A percentile compares a stretch with the other conserved stretches of the same genome.
These are phyloP conservation scores for Podosphaera xanthii DNA, from an alignment of 2,329 filamentous ascomycete species.

Conservation along the genomic window DNA sequence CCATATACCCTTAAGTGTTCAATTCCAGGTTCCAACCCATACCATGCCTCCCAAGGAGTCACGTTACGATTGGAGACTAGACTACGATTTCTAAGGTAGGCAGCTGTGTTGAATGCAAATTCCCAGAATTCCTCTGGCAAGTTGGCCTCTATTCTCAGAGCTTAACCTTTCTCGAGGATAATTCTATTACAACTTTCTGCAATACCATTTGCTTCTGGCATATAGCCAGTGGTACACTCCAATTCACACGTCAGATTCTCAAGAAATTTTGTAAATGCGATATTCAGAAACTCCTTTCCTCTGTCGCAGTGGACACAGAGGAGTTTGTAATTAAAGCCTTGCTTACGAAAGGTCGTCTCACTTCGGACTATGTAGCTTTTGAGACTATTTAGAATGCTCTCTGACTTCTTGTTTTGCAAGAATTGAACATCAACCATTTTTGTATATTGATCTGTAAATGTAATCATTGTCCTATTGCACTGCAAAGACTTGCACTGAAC, in stretches of 20 bases:
- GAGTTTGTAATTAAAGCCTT: background rate
- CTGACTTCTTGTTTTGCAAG: background rate
- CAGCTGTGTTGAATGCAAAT: background rate
- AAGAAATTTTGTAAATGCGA: background rate
- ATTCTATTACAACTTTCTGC: slow-evolving; percentile 1
- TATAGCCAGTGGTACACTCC: background rate
- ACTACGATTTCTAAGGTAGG: background rate
- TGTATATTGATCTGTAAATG: background rate
- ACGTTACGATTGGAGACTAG: background rate
- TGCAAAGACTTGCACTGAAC: background rate
- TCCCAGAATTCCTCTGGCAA: slow-evolving; percentile 1
- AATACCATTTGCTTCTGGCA: slow-evolving; percentile 1
- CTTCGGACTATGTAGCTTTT: background rate
- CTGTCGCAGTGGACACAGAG: background rate
- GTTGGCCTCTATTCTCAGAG: background rate
- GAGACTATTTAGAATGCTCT: background rate
- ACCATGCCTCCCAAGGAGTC: background rate
- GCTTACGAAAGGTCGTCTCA: background rate
- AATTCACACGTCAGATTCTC: background rate
- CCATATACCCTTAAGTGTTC: background rate
- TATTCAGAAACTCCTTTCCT: background rate
- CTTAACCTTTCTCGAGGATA: background rate
- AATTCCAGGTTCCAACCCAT: background rate
- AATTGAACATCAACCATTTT: background rate
- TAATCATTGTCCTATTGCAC: background rate